Evolutionary conservation across 2,329 filamentous ascomycete genomes (phyloP), one percentile per base, ranked within the genome.

Genomic region (Aspergillus tanneri): DNA sequence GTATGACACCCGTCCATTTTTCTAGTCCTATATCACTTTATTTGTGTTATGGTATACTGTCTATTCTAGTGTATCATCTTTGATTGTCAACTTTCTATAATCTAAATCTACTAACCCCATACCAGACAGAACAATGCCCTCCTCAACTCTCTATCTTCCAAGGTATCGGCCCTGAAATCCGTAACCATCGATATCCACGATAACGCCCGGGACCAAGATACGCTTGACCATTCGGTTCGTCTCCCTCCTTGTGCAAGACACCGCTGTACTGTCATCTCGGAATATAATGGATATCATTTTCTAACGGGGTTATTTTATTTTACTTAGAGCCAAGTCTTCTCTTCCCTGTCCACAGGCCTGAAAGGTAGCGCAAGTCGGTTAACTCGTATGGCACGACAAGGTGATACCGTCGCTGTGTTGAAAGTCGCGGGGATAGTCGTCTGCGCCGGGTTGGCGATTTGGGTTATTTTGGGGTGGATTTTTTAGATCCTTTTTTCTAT

Each of bases 171-270:
- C 43, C 82, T 99, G 55, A 90, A 92, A 65, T 88, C 88, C 70
- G 90, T 99, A 42, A 99, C 93, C 34, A 84, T 97, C 57, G 90
- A 99, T 75, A 99, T 99, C 65, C 96, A 97, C 79, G 91, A 97
- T 74, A 90, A 93, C 68, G 93, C 93, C 41, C 84, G 90, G 49
- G 83, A 88, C 61, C 92, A 97, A 62, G 83, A 87, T 57, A 82
- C 95, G 55, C 88, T 99, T 58, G 90, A 99, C 72, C 85, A 83
- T 64, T 92, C 88, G 30, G 89, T 95, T 79, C 49, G 83, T 73
- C n/a, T n/a, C n/a, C n/a, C n/a, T n/a, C n/a, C n/a, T n/a, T n/a
- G n/a, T n/a, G n/a, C n/a, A n/a, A n/a, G n/a, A n/a, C n/a, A n/a
- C n/a, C n/a, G n/a, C n/a, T n/a, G n/a, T n/a, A n/a, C n/a, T n/a